Percentiles rank a stretch among this genome's conserved stretches.
Conservation (phyloP, 2,329 filamentous ascomycete species). For the Calonectria naviculata region DNA sequence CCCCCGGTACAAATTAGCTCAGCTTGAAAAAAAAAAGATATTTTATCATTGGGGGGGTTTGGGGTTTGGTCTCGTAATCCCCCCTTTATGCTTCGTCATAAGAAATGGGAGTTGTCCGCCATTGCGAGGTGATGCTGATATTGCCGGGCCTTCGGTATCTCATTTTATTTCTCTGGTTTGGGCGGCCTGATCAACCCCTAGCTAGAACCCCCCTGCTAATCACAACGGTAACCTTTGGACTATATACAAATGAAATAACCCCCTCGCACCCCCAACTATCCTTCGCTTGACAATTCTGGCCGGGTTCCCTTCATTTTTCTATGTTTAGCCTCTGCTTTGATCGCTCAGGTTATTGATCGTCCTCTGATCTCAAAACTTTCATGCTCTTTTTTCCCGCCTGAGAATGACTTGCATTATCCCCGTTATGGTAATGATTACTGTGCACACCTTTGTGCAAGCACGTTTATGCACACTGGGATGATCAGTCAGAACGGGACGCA, state of each 20-base stretch:
- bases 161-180: no score
- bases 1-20: no score
- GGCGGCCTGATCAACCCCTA: not conserved
- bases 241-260: not conserved
- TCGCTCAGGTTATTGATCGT: not conserved
- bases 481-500: not conserved
- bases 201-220: not conserved
- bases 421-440: not conserved
- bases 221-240: not conserved
- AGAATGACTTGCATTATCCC: not conserved
- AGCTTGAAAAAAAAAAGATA: no score
- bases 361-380: not conserved
- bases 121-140: no score
- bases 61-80: no score
- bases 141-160: no score
- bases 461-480: constrained; percentile 1
- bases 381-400: not conserved
- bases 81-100: no score
- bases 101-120: no score
- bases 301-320: not conserved
- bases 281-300: not conserved
- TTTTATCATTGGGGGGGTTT: no score
- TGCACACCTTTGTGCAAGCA: not conserved
- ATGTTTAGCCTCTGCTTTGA: not conserved
- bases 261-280: not conserved